Evolutionary conservation across 805 yeast species (phyloP).

Genomic region (Metschnikowia sp.): DNA sequence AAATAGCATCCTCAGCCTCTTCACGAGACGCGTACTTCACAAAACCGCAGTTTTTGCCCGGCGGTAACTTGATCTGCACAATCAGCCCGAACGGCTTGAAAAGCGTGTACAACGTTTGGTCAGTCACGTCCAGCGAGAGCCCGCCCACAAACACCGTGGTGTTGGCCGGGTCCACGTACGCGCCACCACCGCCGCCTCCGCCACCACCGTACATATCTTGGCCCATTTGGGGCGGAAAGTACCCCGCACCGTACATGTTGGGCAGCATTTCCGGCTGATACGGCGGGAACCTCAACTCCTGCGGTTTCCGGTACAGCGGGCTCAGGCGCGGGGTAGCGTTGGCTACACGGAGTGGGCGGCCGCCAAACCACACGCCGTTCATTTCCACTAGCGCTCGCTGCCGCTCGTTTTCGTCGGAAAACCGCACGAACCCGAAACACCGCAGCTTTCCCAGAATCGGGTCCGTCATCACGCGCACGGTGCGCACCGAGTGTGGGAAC

Average conservation of each 20-base stretch:
- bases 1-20: constrained; percentile 82
- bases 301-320: constrained; percentile 7
- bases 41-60: constrained; percentile 84
- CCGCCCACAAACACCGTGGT: constrained; percentile 83
- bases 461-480: constrained; percentile 84
- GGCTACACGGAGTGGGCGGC: constrained; percentile 73
- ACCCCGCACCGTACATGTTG: neutral
- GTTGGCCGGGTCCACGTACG: constrained; percentile 31
- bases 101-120: constrained; percentile 54
- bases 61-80: constrained; percentile 68
- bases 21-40: constrained; percentile 75
- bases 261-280: constrained; percentile 3
- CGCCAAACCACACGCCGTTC: constrained; percentile 81
- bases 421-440: constrained; percentile 79
- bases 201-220: neutral
- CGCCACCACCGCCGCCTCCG: neutral
- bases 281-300: constrained; percentile 1
- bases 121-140: constrained; percentile 59
- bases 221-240: neutral
- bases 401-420: constrained; percentile 66
- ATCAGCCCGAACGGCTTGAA: constrained; percentile 76
- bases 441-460: constrained; percentile 75
- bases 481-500: constrained; percentile 61
- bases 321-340: constrained; percentile 68
- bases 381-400: constrained; percentile 65